Evolutionary conservation across 768 basidiomycete species (phyloP), one percentile per base, ranked within the genome.

Genomic region (Xerocomellus amylosporus): DNA sequence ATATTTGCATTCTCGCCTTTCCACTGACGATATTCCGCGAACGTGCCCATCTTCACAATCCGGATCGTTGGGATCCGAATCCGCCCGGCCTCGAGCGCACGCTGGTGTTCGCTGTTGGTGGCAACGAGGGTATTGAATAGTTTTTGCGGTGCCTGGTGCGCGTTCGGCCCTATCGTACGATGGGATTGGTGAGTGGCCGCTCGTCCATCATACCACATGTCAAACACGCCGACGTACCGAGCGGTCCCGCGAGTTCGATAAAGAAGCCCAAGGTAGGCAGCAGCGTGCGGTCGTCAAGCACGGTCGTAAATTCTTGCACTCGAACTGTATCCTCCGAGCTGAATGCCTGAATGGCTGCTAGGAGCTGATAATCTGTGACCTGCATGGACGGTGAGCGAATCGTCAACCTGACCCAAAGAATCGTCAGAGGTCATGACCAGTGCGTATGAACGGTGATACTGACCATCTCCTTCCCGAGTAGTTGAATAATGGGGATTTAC

Each of bases 21-120:
- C 53, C 51, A 57, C 28, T 17, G 45, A 40, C 58, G 53, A 39
- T 56, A 63, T 15, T 54, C 61, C 8, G 36, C 20, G 17, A 65
- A 63, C 15, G 55, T 59, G 5, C 64, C 58, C 3, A 38, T 15
- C 17, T 59, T 46, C n/a, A 66, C 46, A 5, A 65, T 42, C 7
- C 62, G 61, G 42, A 66, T 54, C 19, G 62, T 63, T 5, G 64
- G 64, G 2, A 58, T 46, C 5, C 56, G 33, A 6, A 52, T 24
- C 14, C 36, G 28, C 2, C 49, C 55, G 2, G 13, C n/a, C 4
- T 57, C 43, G 2, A 54, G 31, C 12, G 41, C 55, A 20, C 10
- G 17, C 22, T 46, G 26, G 26, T 54, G 40, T 14, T 46, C 45
- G 2, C 10, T 0, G 14, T 59, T 49, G 5, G 41, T 33, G 22